phyloP scores from a whole-genome alignment of 805 yeast genomes.

The Danielozyma ontarioensis region DNA sequence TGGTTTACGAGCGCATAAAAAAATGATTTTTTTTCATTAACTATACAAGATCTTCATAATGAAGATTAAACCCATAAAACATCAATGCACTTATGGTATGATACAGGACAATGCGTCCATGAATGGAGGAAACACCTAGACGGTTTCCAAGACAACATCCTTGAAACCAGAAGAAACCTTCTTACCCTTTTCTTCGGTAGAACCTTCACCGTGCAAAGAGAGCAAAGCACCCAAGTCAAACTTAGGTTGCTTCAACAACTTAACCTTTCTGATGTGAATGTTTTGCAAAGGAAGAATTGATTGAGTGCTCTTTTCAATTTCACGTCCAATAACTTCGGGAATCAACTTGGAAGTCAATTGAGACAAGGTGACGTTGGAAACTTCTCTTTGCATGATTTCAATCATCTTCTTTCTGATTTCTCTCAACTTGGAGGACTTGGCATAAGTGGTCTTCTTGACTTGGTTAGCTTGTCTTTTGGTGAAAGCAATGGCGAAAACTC shows the following conservation, averaged over 20 bases:
- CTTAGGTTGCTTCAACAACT: constrained; percentile 97
- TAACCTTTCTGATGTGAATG: constrained; percentile 98
- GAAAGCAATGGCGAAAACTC: constrained; percentile 97
- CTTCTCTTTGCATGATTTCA: constrained; percentile 96
- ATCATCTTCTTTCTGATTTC: constrained; percentile 95
- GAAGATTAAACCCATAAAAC: neutral
- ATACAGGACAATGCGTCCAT: no score
- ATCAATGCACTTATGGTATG: no score
- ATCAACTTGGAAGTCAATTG: constrained; percentile 96
- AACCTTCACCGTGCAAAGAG: constrained; percentile 95
- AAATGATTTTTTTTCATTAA: neutral
- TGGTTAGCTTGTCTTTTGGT: constrained; percentile 97
- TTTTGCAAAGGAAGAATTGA: constrained; percentile 96
- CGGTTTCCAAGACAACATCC: constrained; percentile 97
- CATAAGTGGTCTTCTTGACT: constrained; percentile 95
- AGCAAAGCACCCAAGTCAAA: constrained; percentile 95
- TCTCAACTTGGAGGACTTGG: constrained; percentile 96
- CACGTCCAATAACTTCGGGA: constrained; percentile 98
- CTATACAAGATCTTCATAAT: neutral
- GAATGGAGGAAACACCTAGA: constrained; percentile 52
- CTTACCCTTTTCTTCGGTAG: constrained; percentile 91
- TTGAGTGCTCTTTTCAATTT: constrained; percentile 94
- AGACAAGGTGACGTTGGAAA: constrained; percentile 88
- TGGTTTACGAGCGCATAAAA: neutral
- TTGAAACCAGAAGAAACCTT: constrained; percentile 93